A percentile compares a stretch with the other conserved stretches of the same genome.
Conservation (phyloP, 1,284 basidiomycete species). For the Cutaneotrichosporon sp. region DNA sequence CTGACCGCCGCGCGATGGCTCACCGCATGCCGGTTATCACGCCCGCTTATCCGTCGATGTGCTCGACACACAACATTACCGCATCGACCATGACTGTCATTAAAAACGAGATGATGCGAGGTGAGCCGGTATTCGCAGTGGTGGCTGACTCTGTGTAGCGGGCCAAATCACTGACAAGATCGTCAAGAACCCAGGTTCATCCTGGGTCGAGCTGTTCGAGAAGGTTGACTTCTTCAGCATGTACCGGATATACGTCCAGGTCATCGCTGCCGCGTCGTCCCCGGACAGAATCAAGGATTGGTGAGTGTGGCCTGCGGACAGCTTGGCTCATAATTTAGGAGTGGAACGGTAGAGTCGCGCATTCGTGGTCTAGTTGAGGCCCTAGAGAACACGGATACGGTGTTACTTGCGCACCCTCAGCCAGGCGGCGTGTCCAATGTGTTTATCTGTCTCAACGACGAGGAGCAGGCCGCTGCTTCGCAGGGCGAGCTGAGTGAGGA, state of each 20-base stretch:
- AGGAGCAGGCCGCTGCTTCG: constrained; percentile 83
- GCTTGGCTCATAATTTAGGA: constrained; percentile 51
- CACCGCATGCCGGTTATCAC: constrained; percentile 99
- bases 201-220: constrained; percentile 86
- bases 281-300: constrained; percentile 89
- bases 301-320: constrained; percentile 51
- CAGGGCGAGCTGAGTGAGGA: constrained; percentile 75
- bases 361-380: constrained; percentile 95
- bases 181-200: constrained; percentile 59
- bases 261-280: constrained; percentile 82
- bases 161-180: constrained; percentile 91
- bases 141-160: constrained; percentile 53
- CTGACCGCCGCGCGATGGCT: constrained; percentile 85
- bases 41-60: constrained; percentile 99
- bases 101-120: constrained; percentile 92
- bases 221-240: constrained; percentile 96
- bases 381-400: constrained; percentile 87
- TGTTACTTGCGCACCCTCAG: constrained; percentile 90
- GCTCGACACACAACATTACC: constrained; percentile 96
- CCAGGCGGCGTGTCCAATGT: constrained; percentile 89
- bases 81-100: constrained; percentile 94
- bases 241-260: constrained; percentile 97
- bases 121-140: constrained; percentile 47
- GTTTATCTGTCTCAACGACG: constrained; percentile 73
- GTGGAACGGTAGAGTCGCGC: constrained; percentile 94